Evolutionary conservation across 2,329 filamentous ascomycete species (phyloP), one percentile per base, ranked within the genome.

Genomic region (Fusarium bulbicola): DNA sequence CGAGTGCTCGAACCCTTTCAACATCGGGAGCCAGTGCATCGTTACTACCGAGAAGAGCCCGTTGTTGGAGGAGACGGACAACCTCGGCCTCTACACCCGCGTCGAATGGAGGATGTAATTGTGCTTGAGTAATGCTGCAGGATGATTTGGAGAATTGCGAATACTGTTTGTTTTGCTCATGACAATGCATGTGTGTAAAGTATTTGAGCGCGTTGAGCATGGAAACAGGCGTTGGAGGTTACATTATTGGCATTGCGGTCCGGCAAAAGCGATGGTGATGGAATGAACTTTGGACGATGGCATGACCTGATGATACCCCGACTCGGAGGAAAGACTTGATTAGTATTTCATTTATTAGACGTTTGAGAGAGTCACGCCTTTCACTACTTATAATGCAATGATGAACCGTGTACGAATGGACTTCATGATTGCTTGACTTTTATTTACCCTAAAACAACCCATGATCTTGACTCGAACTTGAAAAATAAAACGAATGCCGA

Each of bases 101-200:
- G 70, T 32, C 73, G 68, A 54, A 72, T 70, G 16, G 79, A 79
- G 36, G 70, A 81, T 42, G 74, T 81, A 43, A 79, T 81, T 68
- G 78, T 81, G 43, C 77, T 81, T 43, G 80, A 81, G 46, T 81
- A 59, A 80, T 42, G 36, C 63, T 59, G 34, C 37, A 42, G 34
- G 16, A 54, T 45, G 52, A 49, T 37, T 21, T 39, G 28, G 39
- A n/a, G 42, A 30, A 59, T 15, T 30, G 60, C 37, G 39, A 36
- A 34, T 39, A 47, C 13, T 42, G 16, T 47, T 61, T 57, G 24
- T 37, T 46, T 52, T 43, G 40, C 36, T 56, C 34, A 49, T 59
- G 43, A 20, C 47, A 37, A 57, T 50, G 46, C 28, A 26, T 67
- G 52, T 50, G 59, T n/a, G 42, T 43, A 45, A 56, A 47, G 36